A percentile compares a stretch with the other conserved stretches of the same genome.
Conservation (phyloP, 495 filamentous ascomycete genomes). For the Hyaloscypha bicolor region DNA sequence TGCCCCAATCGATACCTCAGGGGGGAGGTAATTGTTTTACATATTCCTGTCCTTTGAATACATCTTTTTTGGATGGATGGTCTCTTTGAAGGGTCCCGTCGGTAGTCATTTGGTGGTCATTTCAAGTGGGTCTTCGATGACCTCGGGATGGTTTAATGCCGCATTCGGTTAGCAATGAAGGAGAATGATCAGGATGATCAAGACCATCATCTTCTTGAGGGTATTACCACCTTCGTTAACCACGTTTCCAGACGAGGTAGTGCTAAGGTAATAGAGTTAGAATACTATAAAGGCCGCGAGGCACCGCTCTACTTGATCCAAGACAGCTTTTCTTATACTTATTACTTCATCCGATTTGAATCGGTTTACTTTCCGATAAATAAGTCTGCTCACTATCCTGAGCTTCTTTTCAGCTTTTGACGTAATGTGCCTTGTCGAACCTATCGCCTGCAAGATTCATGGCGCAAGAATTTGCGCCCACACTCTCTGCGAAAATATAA, state of each 20-base stretch:
- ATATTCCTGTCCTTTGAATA: no score
- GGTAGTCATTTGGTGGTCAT: no score
- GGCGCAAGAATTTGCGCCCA: not conserved
- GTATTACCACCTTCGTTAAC: slow-evolving; percentile 1
- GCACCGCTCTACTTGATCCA: slow-evolving; percentile 11
- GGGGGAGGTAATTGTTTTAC: no score
- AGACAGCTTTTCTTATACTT: slow-evolving; percentile 9
- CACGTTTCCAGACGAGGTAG: not conserved
- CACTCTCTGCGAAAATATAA: not conserved
- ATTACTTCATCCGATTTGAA: not conserved
- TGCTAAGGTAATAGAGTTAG: slow-evolving; percentile 10
- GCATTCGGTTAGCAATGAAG: no score
- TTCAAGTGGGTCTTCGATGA: no score
- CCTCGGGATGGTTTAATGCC: no score
- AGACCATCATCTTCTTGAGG: slow-evolving; percentile 10
- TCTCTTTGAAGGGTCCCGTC: no score
- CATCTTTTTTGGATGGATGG: no score
- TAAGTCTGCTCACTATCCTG: not conserved
- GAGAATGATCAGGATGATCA: no score
- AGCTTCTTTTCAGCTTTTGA: slow-evolving; percentile 7
- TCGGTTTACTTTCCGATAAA: not conserved
- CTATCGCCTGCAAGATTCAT: slow-evolving; percentile 6
- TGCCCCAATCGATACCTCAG: no score
- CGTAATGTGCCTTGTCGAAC: slow-evolving; percentile 11
- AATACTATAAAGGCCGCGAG: not conserved